A percentile compares a stretch with the other conserved stretches of the same genome.
These are phyloP conservation scores for Typha latifolia DNA, from an alignment of 176 grass and related monocot species.

Conservation along the genomic window DNA sequence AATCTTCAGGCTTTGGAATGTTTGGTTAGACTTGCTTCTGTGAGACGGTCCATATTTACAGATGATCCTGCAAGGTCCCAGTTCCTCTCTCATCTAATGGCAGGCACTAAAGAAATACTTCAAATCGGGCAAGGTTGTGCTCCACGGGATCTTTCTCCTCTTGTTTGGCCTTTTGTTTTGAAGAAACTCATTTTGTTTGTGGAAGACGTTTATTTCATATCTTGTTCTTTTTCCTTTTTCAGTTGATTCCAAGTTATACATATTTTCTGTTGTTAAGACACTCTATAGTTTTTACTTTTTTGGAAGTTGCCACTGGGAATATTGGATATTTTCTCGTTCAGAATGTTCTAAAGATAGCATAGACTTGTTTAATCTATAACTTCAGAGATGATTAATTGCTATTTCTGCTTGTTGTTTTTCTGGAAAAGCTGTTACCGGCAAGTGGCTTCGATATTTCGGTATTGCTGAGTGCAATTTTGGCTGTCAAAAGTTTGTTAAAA, in stretches of 20 bases:
- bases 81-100: slow-evolving; percentile 88
- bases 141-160: neutral
- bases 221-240: too few species aligned
- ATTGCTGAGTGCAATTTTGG: neutral
- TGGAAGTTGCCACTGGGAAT: too few species aligned
- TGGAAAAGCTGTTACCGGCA: neutral
- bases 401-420: neutral
- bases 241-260: too few species aligned
- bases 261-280: too few species aligned
- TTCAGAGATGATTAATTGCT: neutral
- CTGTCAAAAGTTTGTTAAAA: neutral
- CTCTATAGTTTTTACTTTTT: too few species aligned
- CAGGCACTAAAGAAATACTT: slow-evolving; percentile 95
- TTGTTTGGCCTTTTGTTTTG: too few species aligned
- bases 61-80: slow-evolving; percentile 74
- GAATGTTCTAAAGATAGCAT: too few species aligned
- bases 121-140: slow-evolving; percentile 78
- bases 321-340: too few species aligned
- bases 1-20: slow-evolving; percentile 76
- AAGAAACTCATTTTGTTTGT: too few species aligned
- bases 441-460: neutral
- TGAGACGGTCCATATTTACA: slow-evolving; percentile 83
- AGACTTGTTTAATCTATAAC: too few species aligned
- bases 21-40: slow-evolving; percentile 93
- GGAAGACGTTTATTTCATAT: too few species aligned